phyloP scores from a whole-genome alignment of 1,284 basidiomycete species.

The Leccinum subspadiceum region DNA sequence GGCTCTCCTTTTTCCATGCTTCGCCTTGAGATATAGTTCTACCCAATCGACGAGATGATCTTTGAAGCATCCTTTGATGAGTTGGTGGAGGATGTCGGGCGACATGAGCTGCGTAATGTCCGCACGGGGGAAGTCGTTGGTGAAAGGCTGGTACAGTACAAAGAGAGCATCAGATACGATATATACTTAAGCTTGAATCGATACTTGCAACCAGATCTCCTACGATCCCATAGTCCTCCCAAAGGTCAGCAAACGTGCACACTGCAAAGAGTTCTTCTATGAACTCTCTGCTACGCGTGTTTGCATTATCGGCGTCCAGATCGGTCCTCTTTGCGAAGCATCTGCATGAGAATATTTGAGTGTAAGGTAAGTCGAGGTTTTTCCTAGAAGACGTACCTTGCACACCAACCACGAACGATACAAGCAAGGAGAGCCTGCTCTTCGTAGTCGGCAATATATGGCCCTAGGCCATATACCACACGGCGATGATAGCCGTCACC shows the following conservation, averaged over 20 bases:
- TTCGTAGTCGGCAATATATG: conserved; percentile 6
- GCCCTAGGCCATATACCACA: background rate
- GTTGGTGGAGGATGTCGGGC: conserved; percentile 3
- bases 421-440: conserved; percentile 5
- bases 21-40: background rate
- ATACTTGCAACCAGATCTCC: background rate
- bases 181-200: background rate
- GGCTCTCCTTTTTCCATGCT: background rate
- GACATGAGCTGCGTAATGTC: conserved; percentile 1
- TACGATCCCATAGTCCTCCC: too few relatives aligned
- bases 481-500: background rate
- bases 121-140: conserved; percentile 1
- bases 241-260: too few relatives aligned
- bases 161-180: background rate
- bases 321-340: background rate
- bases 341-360: background rate
- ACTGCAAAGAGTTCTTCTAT: too few relatives aligned
- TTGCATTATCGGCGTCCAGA: background rate
- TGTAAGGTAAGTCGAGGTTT: background rate
- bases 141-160: background rate
- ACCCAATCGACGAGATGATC: conserved; percentile 6
- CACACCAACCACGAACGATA: conserved; percentile 3
- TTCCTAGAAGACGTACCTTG: background rate
- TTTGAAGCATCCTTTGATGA: conserved; percentile 7
- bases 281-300: background rate